These are phyloP conservation scores for Coriaria nepalensis DNA, from an alignment of 306 rosid genomes.

Conservation along the genomic window DNA sequence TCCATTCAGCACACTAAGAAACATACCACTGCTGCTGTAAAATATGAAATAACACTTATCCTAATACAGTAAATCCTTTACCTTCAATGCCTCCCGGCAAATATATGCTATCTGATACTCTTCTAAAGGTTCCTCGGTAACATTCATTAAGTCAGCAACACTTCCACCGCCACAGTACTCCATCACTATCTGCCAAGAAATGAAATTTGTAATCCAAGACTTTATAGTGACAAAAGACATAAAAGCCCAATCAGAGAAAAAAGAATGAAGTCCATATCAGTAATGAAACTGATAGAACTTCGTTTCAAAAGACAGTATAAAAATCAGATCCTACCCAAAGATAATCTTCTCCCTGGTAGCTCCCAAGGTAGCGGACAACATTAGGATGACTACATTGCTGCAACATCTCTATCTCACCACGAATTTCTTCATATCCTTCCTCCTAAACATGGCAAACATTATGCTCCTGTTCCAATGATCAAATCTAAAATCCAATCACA, in stretches of 20 bases:
- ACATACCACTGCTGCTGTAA: constrained; percentile 1
- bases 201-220: constrained; percentile 22
- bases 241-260: constrained; percentile 5
- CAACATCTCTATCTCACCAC: constrained; percentile 97
- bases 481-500: constrained; percentile 11
- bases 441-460: constrained; percentile 39
- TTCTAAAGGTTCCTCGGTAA: constrained; percentile 75
- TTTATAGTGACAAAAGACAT: constrained; percentile 11
- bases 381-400: constrained; percentile 98
- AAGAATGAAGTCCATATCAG: not conserved
- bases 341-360: constrained; percentile 98
- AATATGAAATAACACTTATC: not conserved
- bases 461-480: constrained; percentile 11
- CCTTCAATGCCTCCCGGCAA: constrained; percentile 95
- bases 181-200: constrained; percentile 90
- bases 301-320: not conserved
- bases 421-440: constrained; percentile 97
- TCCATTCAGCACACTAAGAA: not conserved
- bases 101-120: constrained; percentile 91
- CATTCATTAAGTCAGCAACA: constrained; percentile 85
- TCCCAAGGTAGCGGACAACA: constrained; percentile 95
- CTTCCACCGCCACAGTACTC: constrained; percentile 99
- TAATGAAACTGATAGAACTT: constrained; percentile 3
- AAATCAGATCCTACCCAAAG: constrained; percentile 67
- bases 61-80: constrained; percentile 12